phyloP scores from a whole-genome alignment of 805 yeast species.

The Candida qinlingensis region DNA sequence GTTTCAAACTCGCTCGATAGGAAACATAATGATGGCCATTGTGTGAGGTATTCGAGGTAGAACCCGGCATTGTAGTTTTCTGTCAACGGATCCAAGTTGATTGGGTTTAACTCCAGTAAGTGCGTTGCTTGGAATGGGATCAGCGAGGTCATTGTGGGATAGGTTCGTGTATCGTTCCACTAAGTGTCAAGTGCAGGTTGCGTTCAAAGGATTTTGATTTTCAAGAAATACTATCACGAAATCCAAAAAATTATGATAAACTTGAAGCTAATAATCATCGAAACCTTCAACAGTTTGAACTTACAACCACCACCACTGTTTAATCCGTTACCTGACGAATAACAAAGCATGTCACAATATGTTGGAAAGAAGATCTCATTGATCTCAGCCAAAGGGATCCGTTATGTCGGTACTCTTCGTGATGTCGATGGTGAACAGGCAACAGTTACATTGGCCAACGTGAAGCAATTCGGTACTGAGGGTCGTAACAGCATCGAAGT shows the following conservation, averaged over 20 bases:
- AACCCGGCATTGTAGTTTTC: conserved; percentile 86
- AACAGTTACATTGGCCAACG: conserved; percentile 77
- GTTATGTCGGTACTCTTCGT: conserved; percentile 84
- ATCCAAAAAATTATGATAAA: no score
- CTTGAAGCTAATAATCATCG: no score
- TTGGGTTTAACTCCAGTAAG: conserved; percentile 61
- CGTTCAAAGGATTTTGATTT: no score
- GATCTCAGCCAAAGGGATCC: conserved; percentile 69
- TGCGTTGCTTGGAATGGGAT: conserved; percentile 87
- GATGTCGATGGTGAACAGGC: conserved; percentile 86
- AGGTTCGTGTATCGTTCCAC: no score
- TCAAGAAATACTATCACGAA: no score
- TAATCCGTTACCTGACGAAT: no score
- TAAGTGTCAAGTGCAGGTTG: no score
- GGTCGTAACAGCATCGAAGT: conserved; percentile 79
- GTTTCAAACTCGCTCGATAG: conserved; percentile 50
- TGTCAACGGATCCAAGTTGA: conserved; percentile 84
- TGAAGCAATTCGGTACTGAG: conserved; percentile 86
- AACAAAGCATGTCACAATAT: conserved; percentile 70
- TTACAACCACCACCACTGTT: no score
- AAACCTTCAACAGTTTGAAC: no score
- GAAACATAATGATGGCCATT: conserved; percentile 89
- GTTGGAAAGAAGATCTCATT: conserved; percentile 86
- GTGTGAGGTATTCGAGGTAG: conserved; percentile 73
- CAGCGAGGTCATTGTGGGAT: conserved; percentile 67